Conservation (phyloP, 2,329 filamentous ascomycete species). For the Fusarium brachygibbosum region DNA sequence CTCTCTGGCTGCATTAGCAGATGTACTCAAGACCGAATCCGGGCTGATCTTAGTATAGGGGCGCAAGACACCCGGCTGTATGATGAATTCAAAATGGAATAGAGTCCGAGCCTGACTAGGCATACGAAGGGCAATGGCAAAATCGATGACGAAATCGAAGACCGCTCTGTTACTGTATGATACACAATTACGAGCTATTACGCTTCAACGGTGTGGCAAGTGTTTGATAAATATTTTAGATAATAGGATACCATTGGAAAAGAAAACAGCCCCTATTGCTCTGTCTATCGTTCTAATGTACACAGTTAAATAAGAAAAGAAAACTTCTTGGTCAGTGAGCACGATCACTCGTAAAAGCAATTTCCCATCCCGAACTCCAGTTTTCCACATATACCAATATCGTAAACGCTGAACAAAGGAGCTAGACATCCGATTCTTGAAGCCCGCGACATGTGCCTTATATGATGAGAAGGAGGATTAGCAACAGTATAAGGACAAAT, state of each 20-base stretch:
- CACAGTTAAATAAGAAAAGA: conserved; percentile 36
- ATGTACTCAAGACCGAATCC: conserved; percentile 64
- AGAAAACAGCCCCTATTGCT: conserved; percentile 23
- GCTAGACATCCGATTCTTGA: conserved; percentile 1
- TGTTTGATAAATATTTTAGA: conserved; percentile 45
- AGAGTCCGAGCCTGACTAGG: conserved; percentile 10
- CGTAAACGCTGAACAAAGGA: conserved; percentile 25
- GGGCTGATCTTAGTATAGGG: conserved; percentile 61
- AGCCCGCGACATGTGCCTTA: conserved; percentile 49
- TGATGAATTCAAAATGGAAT: background rate
- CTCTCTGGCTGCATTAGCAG: conserved; percentile 66
- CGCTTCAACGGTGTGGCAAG: conserved; percentile 23
- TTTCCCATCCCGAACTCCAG: conserved; percentile 44
- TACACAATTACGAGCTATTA: conserved; percentile 12
- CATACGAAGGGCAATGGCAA: conserved; percentile 34
- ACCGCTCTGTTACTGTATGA: conserved; percentile 10
- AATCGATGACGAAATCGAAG: background rate
- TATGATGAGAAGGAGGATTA: conserved; percentile 80
- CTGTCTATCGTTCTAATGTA: conserved; percentile 48
- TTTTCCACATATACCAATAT: conserved; percentile 25
- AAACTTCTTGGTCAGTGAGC: conserved; percentile 24
- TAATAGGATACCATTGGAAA: conserved; percentile 35
- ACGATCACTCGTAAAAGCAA: conserved; percentile 22
- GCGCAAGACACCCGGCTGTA: conserved; percentile 8
- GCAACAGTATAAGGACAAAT: conserved; percentile 85